A percentile compares a stretch with the other conserved stretches of the same genome.
phyloP scores from a whole-genome alignment of 305 asterid genomes.

The Rubia peregrina region DNA sequence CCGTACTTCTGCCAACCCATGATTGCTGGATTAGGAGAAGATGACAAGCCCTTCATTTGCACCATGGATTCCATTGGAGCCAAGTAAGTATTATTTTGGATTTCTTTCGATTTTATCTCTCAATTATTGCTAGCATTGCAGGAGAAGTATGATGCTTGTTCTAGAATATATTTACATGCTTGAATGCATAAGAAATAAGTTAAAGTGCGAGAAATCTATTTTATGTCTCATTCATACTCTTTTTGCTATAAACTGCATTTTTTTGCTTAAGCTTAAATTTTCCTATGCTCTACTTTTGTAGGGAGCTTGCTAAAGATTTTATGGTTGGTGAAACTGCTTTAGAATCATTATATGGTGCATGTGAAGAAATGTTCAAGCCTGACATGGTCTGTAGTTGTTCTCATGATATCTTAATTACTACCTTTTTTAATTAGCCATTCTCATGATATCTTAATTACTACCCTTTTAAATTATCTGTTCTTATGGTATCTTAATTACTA shows the following conservation, averaged over 20 bases:
- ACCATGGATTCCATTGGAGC: constrained; percentile 98
- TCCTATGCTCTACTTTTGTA: constrained; percentile 22
- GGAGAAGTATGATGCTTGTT: no score
- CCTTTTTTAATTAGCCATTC: no score
- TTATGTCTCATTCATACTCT: not conserved
- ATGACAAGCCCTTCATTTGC: constrained; percentile 91
- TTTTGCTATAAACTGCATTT: not conserved
- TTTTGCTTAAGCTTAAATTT: not conserved
- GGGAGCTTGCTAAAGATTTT: constrained; percentile 99
- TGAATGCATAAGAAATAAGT: no score
- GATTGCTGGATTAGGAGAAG: constrained; percentile 96
- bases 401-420: not conserved
- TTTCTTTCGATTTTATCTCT: no score
- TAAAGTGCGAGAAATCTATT: no score
- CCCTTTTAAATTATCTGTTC: no score
- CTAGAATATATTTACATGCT: no score
- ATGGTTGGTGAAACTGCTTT: constrained; percentile 97
- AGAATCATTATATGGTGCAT: constrained; percentile 96
- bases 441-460: no score
- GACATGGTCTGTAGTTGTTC: constrained; percentile 55
- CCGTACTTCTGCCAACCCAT: constrained; percentile 98
- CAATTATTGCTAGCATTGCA: no score
- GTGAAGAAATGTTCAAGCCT: constrained; percentile 95
- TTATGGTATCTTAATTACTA: not conserved
- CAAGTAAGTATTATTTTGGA: constrained; percentile 67